These are phyloP conservation scores for Gentiana dahurica DNA, from an alignment of 257 asterid species.

Conservation along the genomic window DNA sequence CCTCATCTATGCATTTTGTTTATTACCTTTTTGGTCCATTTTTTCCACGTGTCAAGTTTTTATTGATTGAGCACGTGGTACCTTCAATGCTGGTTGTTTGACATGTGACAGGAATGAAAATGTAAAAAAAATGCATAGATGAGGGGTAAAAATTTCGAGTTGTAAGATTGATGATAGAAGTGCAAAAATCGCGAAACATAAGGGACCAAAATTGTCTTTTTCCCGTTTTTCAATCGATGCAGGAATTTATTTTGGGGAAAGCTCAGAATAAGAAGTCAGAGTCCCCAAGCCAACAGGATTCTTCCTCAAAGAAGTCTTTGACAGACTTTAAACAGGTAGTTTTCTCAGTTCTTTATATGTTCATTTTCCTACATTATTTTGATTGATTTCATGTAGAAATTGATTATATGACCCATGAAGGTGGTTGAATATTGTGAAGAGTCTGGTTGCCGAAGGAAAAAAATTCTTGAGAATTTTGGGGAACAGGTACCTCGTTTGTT, in stretches of 20 bases:
- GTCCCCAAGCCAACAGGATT: constrained; percentile 47
- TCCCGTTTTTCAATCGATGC: constrained; percentile 7
- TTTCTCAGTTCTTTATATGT: neutral
- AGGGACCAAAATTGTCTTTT: no score
- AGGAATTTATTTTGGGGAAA: constrained; percentile 75
- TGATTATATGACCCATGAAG: constrained; percentile 28
- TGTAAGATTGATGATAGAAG: no score
- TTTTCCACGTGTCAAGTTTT: no score
- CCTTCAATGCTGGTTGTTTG: no score
- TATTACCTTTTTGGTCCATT: no score
- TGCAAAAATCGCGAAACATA: no score
- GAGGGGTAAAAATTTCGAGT: no score
- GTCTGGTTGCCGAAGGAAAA: constrained; percentile 82
- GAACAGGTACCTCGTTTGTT: constrained; percentile 47
- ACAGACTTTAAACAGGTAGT: constrained; percentile 56
- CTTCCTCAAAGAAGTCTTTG: constrained; percentile 56
- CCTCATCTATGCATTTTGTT: no score
- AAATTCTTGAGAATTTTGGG: constrained; percentile 84
- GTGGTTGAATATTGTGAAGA: constrained; percentile 84
- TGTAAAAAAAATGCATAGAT: no score
- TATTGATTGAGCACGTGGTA: no score
- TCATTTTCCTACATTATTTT: constrained; percentile 1
- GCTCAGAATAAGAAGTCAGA: constrained; percentile 48
- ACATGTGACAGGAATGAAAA: no score
- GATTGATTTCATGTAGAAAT: constrained; percentile 15